Base-by-base conservation (phyloP, 1,284 basidiomycete species). In the Rhodotorula mucilaginosa region DNA sequence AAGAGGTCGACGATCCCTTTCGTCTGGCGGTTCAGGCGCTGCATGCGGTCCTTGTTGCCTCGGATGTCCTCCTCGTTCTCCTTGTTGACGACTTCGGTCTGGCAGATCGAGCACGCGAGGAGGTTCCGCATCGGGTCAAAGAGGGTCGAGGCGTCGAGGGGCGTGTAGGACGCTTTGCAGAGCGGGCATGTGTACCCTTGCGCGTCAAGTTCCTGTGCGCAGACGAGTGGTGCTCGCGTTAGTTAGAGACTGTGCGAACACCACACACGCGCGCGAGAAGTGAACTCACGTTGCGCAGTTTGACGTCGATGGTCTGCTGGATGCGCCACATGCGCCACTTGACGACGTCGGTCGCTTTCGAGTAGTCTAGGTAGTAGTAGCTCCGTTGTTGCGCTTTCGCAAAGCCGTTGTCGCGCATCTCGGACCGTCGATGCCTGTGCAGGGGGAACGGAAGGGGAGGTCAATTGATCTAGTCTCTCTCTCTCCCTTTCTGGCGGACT, bases 281-380 rank as follows among this genome's bases (percentile, higher is more conserved):
- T 51, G 54, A 44, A 70, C 69, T 68, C 67, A 91, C 91, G 81
- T 94, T 92, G 76, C 90, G 89, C 73, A 94, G 84, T 68, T 89
- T 88, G 57, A 90, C 88, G 71, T 99, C 95, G 75, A 99, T 94
- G 68, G 88, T 87, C 72, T 89, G 87, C 74, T 90, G 87, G 89
- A 99, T 97, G 80, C 92, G 90, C n/a, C 93, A 91, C 71, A 99
- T 88, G 51, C 94, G 86, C 92, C 96, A 99, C 82, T 98, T 97
- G 80, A 96, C 91, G 61, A 98, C 93, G 80, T 99, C 94, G 82
- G 93, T 93, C 79, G 97, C 96, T 79, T 90, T 88, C 77, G 93
- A 89, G 81, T 94, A 96, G 83, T 99, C 91, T 80, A 99, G 90
- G 82, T 92, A 98, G 84, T 93, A 99, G 84, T 98, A 99, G 78